Percentiles rank a stretch among this genome's conserved stretches.
phyloP scores from a whole-genome alignment of 768 basidiomycete species.

The Russula emetica region DNA sequence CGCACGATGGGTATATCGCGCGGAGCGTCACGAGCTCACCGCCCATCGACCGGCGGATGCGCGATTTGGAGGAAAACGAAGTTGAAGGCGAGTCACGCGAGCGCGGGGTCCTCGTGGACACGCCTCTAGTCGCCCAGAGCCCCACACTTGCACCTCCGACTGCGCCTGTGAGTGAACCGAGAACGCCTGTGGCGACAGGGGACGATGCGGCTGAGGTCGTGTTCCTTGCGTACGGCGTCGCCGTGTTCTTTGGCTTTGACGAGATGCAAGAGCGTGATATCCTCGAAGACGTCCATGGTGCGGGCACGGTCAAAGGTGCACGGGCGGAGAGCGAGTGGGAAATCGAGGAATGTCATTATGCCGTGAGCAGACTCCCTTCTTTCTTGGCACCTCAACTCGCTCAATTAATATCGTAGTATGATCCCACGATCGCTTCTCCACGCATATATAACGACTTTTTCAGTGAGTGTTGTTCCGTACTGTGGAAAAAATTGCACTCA shows the following conservation, averaged over 20 bases:
- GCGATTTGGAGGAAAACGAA: constrained; percentile 15
- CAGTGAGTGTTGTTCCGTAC: constrained; percentile 50
- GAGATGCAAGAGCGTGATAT: constrained; percentile 78
- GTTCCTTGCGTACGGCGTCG: constrained; percentile 85
- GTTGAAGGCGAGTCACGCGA: constrained; percentile 20
- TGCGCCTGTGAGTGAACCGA: constrained; percentile 4
- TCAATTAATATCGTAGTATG: constrained; percentile 49
- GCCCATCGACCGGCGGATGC: constrained; percentile 9
- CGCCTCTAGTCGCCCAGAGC: constrained; percentile 5
- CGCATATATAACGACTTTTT: constrained; percentile 96
- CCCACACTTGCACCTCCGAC: background rate
- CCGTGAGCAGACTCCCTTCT: constrained; percentile 43
- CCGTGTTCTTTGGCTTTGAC: constrained; percentile 84
- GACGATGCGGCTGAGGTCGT: constrained; percentile 67
- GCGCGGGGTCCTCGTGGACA: constrained; percentile 10
- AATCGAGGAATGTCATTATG: constrained; percentile 88
- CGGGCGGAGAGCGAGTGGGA: constrained; percentile 77
- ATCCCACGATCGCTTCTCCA: constrained; percentile 77
- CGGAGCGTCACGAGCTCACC: constrained; percentile 28
- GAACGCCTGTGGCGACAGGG: constrained; percentile 30
- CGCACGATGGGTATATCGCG: constrained; percentile 56
- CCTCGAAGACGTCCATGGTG: constrained; percentile 75
- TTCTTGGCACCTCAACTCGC: background rate
- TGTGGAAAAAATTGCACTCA: constrained; percentile 4
- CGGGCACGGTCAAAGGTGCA: constrained; percentile 60